Evolutionary conservation across 2,329 filamentous ascomycete species (phyloP).

Genomic region (Coleophoma cylindrospora): DNA sequence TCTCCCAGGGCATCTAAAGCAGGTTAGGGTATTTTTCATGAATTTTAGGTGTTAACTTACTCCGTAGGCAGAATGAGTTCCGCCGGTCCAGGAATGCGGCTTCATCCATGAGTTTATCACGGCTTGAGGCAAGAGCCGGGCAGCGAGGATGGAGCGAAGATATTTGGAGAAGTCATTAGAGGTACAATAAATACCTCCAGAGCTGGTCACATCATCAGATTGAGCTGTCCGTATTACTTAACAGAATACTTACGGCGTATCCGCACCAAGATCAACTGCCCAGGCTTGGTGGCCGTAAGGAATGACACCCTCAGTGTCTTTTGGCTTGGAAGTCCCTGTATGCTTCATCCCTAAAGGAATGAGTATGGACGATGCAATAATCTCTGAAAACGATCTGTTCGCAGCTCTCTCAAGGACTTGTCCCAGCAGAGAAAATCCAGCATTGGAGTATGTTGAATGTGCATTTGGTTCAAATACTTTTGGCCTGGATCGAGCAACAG

Average conservation of each 20-base stretch:
- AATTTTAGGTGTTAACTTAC: too few relatives aligned
- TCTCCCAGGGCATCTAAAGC: constrained; percentile 1
- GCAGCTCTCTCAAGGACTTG: neutral
- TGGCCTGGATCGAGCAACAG: neutral
- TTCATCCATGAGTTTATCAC: constrained; percentile 3
- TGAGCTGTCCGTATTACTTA: too few relatives aligned
- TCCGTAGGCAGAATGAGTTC: neutral
- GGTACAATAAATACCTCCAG: constrained; percentile 30
- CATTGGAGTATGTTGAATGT: neutral
- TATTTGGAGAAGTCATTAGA: constrained; percentile 25
- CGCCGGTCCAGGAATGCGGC: constrained; percentile 1
- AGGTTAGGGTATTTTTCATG: too few relatives aligned
- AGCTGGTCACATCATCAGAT: constrained; percentile 15
- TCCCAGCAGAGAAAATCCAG: neutral
- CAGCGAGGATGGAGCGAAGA: neutral
- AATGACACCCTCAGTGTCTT: neutral
- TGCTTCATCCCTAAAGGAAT: neutral
- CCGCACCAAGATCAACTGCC: neutral
- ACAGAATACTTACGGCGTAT: neutral
- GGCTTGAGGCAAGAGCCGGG: neutral
- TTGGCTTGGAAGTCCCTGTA: neutral
- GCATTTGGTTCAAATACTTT: neutral
- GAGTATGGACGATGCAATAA: neutral
- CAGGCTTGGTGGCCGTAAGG: neutral
- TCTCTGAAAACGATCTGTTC: neutral